These are phyloP conservation scores for Medakamo hakoo DNA, from an alignment of 139 green algal genomes.

Conservation along the genomic window DNA sequence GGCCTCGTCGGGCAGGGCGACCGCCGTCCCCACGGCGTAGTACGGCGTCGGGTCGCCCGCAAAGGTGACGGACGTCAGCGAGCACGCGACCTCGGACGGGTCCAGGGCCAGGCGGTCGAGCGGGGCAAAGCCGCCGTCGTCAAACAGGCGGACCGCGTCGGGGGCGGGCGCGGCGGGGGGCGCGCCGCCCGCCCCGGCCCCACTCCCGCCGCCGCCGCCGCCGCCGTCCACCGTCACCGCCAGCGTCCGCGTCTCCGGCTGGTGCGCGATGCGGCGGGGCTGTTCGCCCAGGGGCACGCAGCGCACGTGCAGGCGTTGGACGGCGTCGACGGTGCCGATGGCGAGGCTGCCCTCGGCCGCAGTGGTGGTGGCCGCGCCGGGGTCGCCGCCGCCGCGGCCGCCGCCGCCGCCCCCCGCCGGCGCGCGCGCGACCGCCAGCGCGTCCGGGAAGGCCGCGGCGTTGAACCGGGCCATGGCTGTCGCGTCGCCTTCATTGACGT, in stretches of 20 bases:
- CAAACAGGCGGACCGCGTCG: conserved; percentile 43
- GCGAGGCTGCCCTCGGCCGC: too few relatives aligned
- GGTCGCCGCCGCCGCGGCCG: too few relatives aligned
- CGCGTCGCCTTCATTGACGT: conserved; percentile 89
- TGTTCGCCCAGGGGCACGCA: conserved; percentile 78
- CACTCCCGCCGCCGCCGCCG: too few relatives aligned
- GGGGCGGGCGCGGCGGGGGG: neutral
- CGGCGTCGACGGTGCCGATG: conserved; percentile 79
- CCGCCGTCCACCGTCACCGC: conserved; percentile 9
- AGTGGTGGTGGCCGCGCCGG: too few relatives aligned
- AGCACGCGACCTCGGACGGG: conserved; percentile 36
- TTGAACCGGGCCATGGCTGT: conserved; percentile 66
- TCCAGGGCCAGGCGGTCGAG: conserved; percentile 39
- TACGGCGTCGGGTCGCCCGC: conserved; percentile 34
- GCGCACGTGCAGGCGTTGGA: conserved; percentile 93
- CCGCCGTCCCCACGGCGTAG: conserved; percentile 74
- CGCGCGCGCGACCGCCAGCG: conserved; percentile 64
- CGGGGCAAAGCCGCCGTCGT: conserved; percentile 66
- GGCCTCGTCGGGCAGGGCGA: conserved; percentile 42
- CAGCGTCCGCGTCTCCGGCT: conserved; percentile 34
- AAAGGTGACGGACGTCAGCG: conserved; percentile 23
- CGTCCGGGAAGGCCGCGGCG: conserved; percentile 50
- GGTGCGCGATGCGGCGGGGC: conserved; percentile 75
- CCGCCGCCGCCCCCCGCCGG: too few relatives aligned
- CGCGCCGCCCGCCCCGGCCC: too few relatives aligned